These are phyloP conservation scores for Xerocomellus chrysenteron DNA, from an alignment of 768 basidiomycete genomes.

Conservation along the genomic window DNA sequence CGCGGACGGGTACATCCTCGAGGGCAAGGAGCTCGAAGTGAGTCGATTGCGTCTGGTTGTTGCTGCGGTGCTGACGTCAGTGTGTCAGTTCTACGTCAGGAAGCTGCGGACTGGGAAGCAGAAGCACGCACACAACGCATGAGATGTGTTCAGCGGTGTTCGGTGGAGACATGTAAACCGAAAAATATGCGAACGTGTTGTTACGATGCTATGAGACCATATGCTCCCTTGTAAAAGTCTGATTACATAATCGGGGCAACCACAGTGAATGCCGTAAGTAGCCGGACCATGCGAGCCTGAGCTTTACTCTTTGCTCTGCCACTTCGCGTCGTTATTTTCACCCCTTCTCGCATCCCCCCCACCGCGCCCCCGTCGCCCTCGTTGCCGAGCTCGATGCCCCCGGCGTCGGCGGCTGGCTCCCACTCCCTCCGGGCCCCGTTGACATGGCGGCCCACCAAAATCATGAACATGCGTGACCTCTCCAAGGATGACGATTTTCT, in stretches of 20 bases:
- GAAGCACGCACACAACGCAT: constrained; percentile 75
- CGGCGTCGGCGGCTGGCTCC: constrained; percentile 27
- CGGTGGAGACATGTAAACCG: not conserved
- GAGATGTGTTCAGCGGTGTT: constrained; percentile 8
- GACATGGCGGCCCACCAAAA: constrained; percentile 79
- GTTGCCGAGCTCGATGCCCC: constrained; percentile 33
- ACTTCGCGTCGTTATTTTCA: constrained; percentile 34
- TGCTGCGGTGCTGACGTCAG: constrained; percentile 23
- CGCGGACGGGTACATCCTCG: constrained; percentile 94
- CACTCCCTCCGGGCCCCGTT: constrained; percentile 32
- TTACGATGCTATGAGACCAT: constrained; percentile 4
- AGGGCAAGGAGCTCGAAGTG: constrained; percentile 98
- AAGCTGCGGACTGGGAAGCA: constrained; percentile 93
- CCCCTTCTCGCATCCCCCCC: constrained; percentile 8
- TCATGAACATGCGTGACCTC: constrained; percentile 89
- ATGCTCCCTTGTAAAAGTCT: not conserved
- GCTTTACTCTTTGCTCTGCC: constrained; percentile 26
- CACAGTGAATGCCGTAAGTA: constrained; percentile 32
- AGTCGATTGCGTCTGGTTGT: constrained; percentile 12
- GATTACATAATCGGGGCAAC: constrained; percentile 24
- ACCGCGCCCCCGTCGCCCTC: constrained; percentile 25
- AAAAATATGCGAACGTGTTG: not conserved
- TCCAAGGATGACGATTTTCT: constrained; percentile 91
- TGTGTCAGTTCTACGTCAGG: constrained; percentile 83
- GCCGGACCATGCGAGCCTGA: constrained; percentile 26